Conservation (phyloP, 495 filamentous ascomycete species). For the Margaritispora aquatica region DNA sequence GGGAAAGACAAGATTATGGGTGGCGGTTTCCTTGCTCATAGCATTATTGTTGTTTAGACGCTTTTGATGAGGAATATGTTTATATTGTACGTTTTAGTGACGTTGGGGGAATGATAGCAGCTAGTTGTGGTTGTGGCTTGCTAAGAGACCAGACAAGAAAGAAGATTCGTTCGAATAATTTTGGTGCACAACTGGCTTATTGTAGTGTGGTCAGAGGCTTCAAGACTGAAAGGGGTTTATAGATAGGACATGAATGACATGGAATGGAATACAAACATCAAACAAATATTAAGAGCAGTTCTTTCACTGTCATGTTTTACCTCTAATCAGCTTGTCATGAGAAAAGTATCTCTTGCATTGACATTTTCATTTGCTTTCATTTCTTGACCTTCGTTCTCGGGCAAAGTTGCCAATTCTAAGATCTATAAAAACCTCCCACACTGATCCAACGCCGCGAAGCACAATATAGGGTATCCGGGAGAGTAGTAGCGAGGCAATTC, state of each 20-base stretch:
- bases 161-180: background rate
- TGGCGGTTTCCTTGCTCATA: background rate
- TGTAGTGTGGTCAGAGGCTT: background rate
- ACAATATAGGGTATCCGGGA: background rate
- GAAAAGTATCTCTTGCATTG: background rate
- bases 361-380: background rate
- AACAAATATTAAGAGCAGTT: too few species aligned
- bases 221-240: conserved; percentile 7
- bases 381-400: background rate
- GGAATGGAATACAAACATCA: conserved; percentile 15
- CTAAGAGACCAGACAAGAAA: background rate
- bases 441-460: background rate
- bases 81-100: conserved; percentile 1
- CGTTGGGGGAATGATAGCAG: background rate
- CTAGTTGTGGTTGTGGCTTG: background rate
- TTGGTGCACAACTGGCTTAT: too few species aligned
- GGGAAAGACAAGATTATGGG: conserved; percentile 1
- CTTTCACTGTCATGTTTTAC: background rate
- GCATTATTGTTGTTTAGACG: conserved; percentile 8
- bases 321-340: background rate
- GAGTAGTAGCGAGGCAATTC: background rate
- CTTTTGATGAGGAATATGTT: conserved; percentile 10
- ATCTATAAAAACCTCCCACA: conserved; percentile 3
- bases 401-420: conserved; percentile 4
- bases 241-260: conserved; percentile 1